Evolutionary conservation across 1,139 yeast genomes (phyloP).

Genomic region (Taphrina pruni): DNA sequence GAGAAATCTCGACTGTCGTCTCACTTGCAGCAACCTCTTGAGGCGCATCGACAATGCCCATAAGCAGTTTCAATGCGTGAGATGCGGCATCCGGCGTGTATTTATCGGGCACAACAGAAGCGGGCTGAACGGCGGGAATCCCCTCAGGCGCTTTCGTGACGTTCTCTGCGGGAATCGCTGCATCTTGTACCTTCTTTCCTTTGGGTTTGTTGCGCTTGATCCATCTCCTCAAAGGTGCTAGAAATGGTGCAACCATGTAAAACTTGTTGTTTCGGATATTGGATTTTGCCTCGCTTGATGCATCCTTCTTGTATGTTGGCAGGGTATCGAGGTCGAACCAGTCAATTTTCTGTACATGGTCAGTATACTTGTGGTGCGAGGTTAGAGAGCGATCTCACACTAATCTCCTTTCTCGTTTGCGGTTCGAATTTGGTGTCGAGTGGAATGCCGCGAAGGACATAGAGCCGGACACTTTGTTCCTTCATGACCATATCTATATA

Average conservation of each 20-base stretch:
- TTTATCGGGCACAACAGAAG: neutral
- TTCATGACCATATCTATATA: slow-evolving; percentile 79
- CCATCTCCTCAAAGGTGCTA: slow-evolving; percentile 45
- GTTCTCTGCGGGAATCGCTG: neutral
- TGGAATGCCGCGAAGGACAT: slow-evolving; percentile 77
- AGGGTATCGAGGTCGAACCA: slow-evolving; percentile 64
- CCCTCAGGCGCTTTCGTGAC: neutral
- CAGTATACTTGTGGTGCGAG: neutral
- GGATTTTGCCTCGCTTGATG: slow-evolving; percentile 35
- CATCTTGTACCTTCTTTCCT: slow-evolving; percentile 16
- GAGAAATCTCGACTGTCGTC: neutral
- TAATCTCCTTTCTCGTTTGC: slow-evolving; percentile 83
- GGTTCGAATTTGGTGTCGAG: slow-evolving; percentile 77
- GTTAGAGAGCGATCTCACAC: slow-evolving; percentile 48
- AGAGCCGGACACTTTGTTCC: slow-evolving; percentile 87
- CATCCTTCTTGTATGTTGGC: slow-evolving; percentile 53
- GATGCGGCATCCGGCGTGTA: slow-evolving; percentile 10
- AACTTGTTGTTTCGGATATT: slow-evolving; percentile 47
- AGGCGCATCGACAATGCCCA: slow-evolving; percentile 24
- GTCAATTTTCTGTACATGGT: slow-evolving; percentile 55
- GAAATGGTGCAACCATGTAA: slow-evolving; percentile 54
- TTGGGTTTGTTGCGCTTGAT: slow-evolving; percentile 41
- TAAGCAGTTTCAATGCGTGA: slow-evolving; percentile 29
- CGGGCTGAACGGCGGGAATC: neutral
- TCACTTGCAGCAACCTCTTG: neutral